phyloP scores from a whole-genome alignment of 139 green algal species.

The Asterochloris erici region DNA sequence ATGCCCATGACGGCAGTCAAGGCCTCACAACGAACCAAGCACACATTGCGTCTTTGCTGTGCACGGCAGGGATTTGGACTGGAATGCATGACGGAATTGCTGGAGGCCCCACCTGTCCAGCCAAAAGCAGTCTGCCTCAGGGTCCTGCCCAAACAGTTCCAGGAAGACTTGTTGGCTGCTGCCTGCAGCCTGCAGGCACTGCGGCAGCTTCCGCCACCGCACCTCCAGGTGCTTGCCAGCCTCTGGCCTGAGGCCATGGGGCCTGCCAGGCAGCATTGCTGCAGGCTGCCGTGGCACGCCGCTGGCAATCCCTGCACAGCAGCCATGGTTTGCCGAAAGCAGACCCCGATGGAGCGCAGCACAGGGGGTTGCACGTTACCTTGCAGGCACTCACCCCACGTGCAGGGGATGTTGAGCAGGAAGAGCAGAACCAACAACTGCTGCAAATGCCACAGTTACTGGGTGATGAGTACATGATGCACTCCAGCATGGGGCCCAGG shows the following conservation, averaged over 20 bases:
- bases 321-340: neutral
- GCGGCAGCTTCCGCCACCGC: constrained; percentile 20
- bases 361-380: neutral
- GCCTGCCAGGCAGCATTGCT: neutral
- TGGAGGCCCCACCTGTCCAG: constrained; percentile 70
- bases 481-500: too few species aligned
- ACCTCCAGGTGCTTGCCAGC: constrained; percentile 22
- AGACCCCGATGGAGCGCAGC: neutral
- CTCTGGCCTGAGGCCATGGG: neutral
- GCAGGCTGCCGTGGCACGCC: neutral
- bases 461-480: too few species aligned
- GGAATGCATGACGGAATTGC: too few species aligned
- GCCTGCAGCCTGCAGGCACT: constrained; percentile 18
- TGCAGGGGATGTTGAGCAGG: too few species aligned
- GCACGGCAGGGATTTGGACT: too few species aligned
- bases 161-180: constrained; percentile 31
- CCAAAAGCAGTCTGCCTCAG: constrained; percentile 78
- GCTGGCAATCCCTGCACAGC: neutral
- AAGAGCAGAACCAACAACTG: too few species aligned
- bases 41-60: too few species aligned
- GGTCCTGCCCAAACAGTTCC: constrained; percentile 28
- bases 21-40: too few species aligned
- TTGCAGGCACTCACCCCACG: neutral
- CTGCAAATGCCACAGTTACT: too few species aligned
- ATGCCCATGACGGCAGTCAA: too few species aligned